Evolutionary conservation across 2,329 filamentous ascomycete genomes (phyloP), one percentile per base, ranked within the genome.

Genomic region (Parasarocladium wereldwijsianum): DNA sequence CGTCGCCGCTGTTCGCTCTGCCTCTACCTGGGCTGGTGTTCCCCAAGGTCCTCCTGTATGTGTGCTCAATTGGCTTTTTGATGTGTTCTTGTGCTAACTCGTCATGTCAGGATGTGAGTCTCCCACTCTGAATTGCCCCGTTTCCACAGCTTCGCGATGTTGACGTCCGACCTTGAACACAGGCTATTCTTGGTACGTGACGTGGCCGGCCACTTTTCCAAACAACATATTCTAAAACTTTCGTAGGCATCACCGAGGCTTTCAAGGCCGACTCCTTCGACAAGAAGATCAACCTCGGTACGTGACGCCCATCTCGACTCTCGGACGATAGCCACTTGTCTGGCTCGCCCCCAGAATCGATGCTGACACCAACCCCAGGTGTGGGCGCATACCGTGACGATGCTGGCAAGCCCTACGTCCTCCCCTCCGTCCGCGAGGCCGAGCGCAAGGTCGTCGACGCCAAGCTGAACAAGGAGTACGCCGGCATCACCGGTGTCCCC

Each of bases 311-410:
- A 67, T 16, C 8, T 18, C 24, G 45, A 34, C 15, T 25, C 33
- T 24, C 24, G 32, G 27, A 17, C 31, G 36, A 31, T 10, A 15
- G 13, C 24, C n/a, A 8, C 25, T 12, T n/a, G 16, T 9, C 26
- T 17, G 23, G 27, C 12, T 6, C 28, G 14, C 17, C 17, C 12
- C 21, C 31, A 24, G 16, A 17, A 16, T 27, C 15, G 17, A 29
- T n/a, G 18, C 28, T 30, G 20, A 30, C 28, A 22, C 9, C 3
- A 18, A 12, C 15, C 21, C 13, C 43, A 83, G 78, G 86, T 63
- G 90, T 96, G 43, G 90, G 90, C 50, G 90, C 90, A 51, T 98
- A 98, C 74, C 85, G 90, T 51, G 90, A 96, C 55, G 86, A 96
- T 69, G 69, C 84, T 61, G 90, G 90, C 60, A 94, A 96, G 71